phyloP scores from a whole-genome alignment of 108 stramenopile genomes.

The Cylindrotheca fusiformis region DNA sequence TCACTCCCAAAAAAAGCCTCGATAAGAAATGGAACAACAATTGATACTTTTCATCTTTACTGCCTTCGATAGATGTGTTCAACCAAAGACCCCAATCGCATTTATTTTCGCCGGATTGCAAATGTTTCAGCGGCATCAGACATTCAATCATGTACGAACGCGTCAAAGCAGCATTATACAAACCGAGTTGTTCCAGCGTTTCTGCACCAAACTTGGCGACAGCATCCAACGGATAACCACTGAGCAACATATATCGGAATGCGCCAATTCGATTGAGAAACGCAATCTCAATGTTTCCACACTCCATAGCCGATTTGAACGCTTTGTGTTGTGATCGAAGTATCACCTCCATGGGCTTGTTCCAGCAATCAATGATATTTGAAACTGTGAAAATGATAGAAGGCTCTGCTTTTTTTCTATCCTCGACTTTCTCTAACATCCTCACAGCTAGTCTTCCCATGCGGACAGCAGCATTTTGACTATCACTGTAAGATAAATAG shows the following conservation, averaged over 20 bases:
- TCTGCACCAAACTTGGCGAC: conserved; percentile 24
- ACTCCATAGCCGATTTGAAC: conserved; percentile 22
- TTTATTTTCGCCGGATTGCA: conserved; percentile 2
- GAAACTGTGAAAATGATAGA: conserved; percentile 5
- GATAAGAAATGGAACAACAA: conserved; percentile 7
- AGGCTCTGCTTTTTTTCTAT: not conserved
- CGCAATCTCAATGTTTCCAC: conserved; percentile 27
- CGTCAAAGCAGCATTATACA: conserved; percentile 14
- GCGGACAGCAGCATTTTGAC: conserved; percentile 19
- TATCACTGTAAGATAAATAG: conserved; percentile 6
- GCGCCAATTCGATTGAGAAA: conserved; percentile 13
- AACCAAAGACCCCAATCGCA: conserved; percentile 19
- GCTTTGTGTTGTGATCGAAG: not conserved
- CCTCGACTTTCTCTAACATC: conserved; percentile 16
- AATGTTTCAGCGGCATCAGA: conserved; percentile 12
- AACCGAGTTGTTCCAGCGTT: conserved; percentile 15
- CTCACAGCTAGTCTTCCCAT: conserved; percentile 23
- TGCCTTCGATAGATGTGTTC: conserved; percentile 12
- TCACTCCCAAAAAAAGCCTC: conserved; percentile 24
- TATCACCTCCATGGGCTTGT: conserved; percentile 12
- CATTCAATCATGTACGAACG: conserved; percentile 1
- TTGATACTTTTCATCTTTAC: conserved; percentile 9
- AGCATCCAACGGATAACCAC: conserved; percentile 24
- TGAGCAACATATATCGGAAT: not conserved
- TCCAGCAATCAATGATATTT: conserved; percentile 28